Evolutionary conservation across 345 rosid species (phyloP), one percentile per base, ranked within the genome.

Genomic region (Moricandia arvensis): DNA sequence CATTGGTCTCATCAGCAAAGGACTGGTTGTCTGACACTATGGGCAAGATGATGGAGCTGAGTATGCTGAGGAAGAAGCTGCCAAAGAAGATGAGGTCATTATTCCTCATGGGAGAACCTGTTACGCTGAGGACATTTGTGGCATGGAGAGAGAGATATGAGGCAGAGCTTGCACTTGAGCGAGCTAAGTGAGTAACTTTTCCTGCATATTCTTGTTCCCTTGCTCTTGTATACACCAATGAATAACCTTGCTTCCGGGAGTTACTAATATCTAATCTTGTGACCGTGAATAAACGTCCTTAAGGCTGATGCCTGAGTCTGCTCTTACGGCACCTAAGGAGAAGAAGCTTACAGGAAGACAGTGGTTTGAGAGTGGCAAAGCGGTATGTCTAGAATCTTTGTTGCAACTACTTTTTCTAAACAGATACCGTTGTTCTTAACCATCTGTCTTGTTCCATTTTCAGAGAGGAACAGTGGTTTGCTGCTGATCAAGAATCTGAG

Each of bases 81-180:
- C 24, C 24, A 21, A 21, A 21, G 24, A 21, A 2, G 24, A 21
- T 21, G 24, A 21, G 24, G 24, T 21, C n/a, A 21, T 21, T 21
- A 2, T 21, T 21, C 98, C 96, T 38, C 98, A 91, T 85, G 97
- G 3, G 98, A 75, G 98, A 94, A 82, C 89, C 97, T 79, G 98
- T 94, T 68, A 91, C 97, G 3, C 74, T 90, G 70, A 93, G 90
- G 65, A 89, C 98, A 15, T 94, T 94, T 88, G 62, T 89, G 75
- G 96, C 87, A 1, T 91, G 98, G 98, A 88, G 98, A 75, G 97
- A 91, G 81, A 89, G 92, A 83, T 92, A 78, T 79, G 97, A 94
- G 79, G 98, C 97, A 78, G 98, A 91, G 85, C 82, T 94, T 83
- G 97, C 98, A 37, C 87, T 94, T 73, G 95, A 91, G 83, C 86